Percentiles rank a stretch among this genome's conserved stretches.
Conservation (phyloP, 257 asterid species). For the Penstemon davidsonii region DNA sequence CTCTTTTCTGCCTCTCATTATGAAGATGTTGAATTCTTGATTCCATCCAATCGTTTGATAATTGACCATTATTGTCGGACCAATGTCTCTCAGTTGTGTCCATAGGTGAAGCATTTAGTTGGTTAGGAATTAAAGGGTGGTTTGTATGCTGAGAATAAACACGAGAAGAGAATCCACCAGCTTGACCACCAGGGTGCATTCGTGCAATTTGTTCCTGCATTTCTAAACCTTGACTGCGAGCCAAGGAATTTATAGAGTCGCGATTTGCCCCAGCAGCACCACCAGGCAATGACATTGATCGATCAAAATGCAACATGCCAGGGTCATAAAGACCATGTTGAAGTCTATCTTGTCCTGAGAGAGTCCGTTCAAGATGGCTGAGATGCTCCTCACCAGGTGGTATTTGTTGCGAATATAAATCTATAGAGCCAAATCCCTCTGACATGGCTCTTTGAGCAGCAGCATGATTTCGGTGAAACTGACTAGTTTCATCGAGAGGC, state of each 20-base stretch:
- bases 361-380: slow-evolving; percentile 61
- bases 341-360: slow-evolving; percentile 68
- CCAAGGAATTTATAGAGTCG: slow-evolving; percentile 59
- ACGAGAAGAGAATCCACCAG: slow-evolving; percentile 61
- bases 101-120: slow-evolving; percentile 48
- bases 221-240: slow-evolving; percentile 69
- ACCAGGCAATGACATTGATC: slow-evolving; percentile 68
- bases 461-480: slow-evolving; percentile 61
- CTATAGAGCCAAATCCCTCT: slow-evolving; percentile 63
- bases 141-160: slow-evolving; percentile 57
- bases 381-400: slow-evolving; percentile 72
- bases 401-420: slow-evolving; percentile 63
- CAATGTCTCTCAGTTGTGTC: slow-evolving; percentile 62
- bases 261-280: slow-evolving; percentile 61
- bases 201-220: slow-evolving; percentile 69
- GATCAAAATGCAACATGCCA: slow-evolving; percentile 63
- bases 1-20: slow-evolving; percentile 71
- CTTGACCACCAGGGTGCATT: slow-evolving; percentile 65
- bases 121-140: slow-evolving; percentile 51
- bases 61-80: slow-evolving; percentile 68
- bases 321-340: slow-evolving; percentile 71
- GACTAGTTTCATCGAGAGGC: slow-evolving; percentile 73
- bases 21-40: slow-evolving; percentile 69
- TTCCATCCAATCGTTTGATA: slow-evolving; percentile 71
- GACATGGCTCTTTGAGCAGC: slow-evolving; percentile 55